phyloP scores from a whole-genome alignment of 2,329 filamentous ascomycete species.

The Triangularia setosa region DNA sequence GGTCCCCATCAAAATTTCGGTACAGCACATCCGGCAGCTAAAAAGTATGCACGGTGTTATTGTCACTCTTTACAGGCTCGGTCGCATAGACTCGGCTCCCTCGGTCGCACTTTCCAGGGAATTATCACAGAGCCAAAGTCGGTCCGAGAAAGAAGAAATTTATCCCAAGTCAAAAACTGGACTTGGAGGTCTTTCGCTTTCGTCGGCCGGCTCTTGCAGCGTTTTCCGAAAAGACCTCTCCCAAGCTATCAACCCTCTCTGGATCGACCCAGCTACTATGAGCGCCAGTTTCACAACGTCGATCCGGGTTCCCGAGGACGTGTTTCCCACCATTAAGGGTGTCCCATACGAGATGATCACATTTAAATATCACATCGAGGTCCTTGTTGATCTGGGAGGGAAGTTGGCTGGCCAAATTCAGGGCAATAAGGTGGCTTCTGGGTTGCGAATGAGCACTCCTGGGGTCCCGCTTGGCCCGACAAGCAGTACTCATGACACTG shows the following conservation, averaged over 20 bases:
- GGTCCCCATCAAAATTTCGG: constrained; percentile 72
- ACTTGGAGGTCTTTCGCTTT: constrained; percentile 79
- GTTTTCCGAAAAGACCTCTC: constrained; percentile 94
- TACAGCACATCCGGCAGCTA: constrained; percentile 84
- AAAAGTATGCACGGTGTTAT: constrained; percentile 92
- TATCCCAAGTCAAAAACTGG: constrained; percentile 86
- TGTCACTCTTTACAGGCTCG: constrained; percentile 85
- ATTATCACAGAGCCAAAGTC: constrained; percentile 60
- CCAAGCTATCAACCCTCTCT: constrained; percentile 82
- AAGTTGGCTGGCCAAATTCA: constrained; percentile 73
- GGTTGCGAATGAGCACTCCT: constrained; percentile 32
- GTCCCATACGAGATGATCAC: constrained; percentile 92
- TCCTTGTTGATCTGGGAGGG: constrained; percentile 87
- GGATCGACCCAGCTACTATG: constrained; percentile 77
- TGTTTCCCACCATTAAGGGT: constrained; percentile 84
- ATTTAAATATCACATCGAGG: constrained; percentile 91
- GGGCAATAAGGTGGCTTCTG: constrained; percentile 50
- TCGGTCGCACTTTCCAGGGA: constrained; percentile 46
- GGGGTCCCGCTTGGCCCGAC: constrained; percentile 30
- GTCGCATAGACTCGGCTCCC: constrained; percentile 76
- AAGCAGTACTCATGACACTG: constrained; percentile 34
- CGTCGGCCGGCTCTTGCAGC: constrained; percentile 80
- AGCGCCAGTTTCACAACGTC: constrained; percentile 77
- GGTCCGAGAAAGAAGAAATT: constrained; percentile 74
- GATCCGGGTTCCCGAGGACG: constrained; percentile 82